Evolutionary conservation across 495 filamentous ascomycete species (phyloP), one percentile per base, ranked within the genome.

Genomic region (Echria macrotheca): DNA sequence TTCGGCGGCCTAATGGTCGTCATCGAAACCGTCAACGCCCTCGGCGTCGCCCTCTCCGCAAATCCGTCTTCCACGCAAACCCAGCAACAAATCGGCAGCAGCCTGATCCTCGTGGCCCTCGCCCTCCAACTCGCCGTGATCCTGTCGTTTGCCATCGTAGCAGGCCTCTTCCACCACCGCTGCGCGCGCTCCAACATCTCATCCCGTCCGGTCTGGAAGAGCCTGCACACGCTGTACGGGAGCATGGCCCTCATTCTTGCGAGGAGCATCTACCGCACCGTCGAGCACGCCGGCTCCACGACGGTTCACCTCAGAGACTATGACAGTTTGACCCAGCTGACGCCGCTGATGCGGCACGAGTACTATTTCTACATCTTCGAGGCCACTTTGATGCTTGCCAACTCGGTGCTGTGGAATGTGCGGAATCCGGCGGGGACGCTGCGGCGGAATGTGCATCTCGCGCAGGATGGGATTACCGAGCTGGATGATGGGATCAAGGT

Each of bases 331-430:
- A 36, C 24, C 14, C 23, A 14, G 11, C 39, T 73, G n/a, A 64
- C 48, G 14, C 65, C 65, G 8, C 38, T 69, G 5, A 31, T 65
- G 43, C 54, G 60, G 2, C 58, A 66, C 39, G 67, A 70, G 50
- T 50, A 21, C 24, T 64, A 44, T 41, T 67, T 67, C 18, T 67
- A 57, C n/a, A 44, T 67, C 36, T 69, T 69, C 33, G 66, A 69
- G 49, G 55, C 61, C 1, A 50, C 40, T 0, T 47, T 67, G 23
- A 67, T 69, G 64, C 50, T 69, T 8, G 14, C 60, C 38, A 67
- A 67, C 52, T 61, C 58, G 6, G 33, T 48, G 1, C 29, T 67
- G 15, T 69, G 64, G 64, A 69, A 69, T 17, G 44, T 64, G 1
- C 58, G 60, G 52, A 50, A 69, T 33, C 64, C 64, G 0, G 53